A percentile compares a stretch with the other conserved stretches of the same genome.
Conservation (phyloP, 345 rosid species). For the Populus simonii region DNA sequence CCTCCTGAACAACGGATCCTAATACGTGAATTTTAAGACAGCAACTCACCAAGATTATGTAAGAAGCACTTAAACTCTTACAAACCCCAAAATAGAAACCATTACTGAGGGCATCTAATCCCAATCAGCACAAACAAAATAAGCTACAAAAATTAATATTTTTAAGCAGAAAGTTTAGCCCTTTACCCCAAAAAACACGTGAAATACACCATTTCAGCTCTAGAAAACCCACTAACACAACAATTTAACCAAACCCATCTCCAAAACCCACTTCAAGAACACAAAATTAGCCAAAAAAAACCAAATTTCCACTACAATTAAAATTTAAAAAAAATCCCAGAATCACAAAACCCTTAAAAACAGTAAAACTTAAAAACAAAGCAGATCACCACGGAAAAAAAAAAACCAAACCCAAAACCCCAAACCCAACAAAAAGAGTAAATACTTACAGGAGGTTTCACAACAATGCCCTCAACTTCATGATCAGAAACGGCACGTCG, state of each 20-base stretch:
- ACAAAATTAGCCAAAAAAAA: conserved; percentile 3
- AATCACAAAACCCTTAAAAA: neutral
- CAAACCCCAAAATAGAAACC: neutral
- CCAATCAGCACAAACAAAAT: neutral
- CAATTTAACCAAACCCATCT: neutral
- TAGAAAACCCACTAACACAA: neutral
- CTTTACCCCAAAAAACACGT: neutral
- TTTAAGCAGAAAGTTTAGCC: neutral
- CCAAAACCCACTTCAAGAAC: neutral
- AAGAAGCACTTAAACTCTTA: neutral
- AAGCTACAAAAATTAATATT: neutral
- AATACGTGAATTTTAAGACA: neutral
- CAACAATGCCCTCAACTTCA: conserved; percentile 50
- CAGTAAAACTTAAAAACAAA: neutral
- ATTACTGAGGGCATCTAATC: neutral
- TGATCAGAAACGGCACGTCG: conserved; percentile 46
- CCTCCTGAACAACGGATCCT: neutral
- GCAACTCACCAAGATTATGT: neutral
- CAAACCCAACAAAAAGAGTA: neutral
- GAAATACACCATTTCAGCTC: neutral
- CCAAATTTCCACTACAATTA: neutral
- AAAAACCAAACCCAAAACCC: conserved; percentile 1
- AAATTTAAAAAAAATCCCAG: neutral
- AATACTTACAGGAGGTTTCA: conserved; percentile 63
- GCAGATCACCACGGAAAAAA: conserved; percentile 30